Percentiles rank a stretch among this genome's conserved stretches.
These are phyloP conservation scores for Penicillium sp. DNA, from an alignment of 2,329 filamentous ascomycete genomes.

Conservation along the genomic window DNA sequence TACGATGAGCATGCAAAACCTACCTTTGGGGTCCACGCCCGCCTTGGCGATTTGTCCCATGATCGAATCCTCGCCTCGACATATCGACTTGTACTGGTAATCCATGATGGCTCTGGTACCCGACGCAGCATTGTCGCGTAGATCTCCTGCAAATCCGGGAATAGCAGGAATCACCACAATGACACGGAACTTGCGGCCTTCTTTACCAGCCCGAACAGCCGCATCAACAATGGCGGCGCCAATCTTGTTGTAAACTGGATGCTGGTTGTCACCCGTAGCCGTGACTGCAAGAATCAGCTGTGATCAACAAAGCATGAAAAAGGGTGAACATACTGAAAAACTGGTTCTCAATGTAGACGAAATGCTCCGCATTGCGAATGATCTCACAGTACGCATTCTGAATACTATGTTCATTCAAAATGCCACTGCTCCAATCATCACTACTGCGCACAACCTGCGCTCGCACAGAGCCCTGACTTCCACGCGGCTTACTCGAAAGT, in stretches of 20 bases:
- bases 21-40: conserved; percentile 69
- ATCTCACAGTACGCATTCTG: conserved; percentile 82
- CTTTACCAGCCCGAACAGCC: conserved; percentile 75
- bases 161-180: conserved; percentile 90
- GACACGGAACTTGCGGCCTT: conserved; percentile 83
- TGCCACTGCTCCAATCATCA: conserved; percentile 90
- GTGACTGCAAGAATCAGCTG: conserved; percentile 57
- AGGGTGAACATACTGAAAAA: conserved; percentile 70
- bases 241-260: conserved; percentile 83
- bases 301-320: neutral
- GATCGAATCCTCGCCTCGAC: conserved; percentile 87
- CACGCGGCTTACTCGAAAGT: conserved; percentile 63
- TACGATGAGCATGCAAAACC: conserved; percentile 9
- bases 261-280: conserved; percentile 84
- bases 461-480: conserved; percentile 71
- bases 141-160: conserved; percentile 89
- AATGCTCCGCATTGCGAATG: conserved; percentile 86
- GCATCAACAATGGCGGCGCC: conserved; percentile 90
- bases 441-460: conserved; percentile 89
- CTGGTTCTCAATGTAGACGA: conserved; percentile 97
- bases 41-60: conserved; percentile 73
- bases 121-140: conserved; percentile 77
- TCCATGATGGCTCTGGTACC: conserved; percentile 97
- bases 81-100: conserved; percentile 96
- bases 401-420: conserved; percentile 80